Percentiles rank a stretch among this genome's conserved stretches.
Conservation (phyloP, 495 filamentous ascomycete genomes). For the Tuber calosporum region DNA sequence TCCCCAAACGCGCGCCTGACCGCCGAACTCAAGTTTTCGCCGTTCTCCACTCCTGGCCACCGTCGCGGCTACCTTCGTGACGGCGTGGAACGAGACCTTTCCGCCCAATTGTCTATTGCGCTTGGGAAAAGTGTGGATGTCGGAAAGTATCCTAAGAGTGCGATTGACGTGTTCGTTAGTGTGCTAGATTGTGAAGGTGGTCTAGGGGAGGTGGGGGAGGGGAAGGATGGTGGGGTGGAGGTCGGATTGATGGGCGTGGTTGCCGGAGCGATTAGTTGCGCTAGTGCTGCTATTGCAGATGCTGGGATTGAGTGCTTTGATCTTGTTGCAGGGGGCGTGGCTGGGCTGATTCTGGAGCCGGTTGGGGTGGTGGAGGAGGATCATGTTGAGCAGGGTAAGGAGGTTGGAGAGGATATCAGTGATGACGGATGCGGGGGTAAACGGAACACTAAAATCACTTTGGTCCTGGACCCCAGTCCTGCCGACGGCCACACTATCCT, state of each 20-base stretch:
- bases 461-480: conserved; percentile 78
- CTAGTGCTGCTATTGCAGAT: conserved; percentile 90
- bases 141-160: conserved; percentile 93
- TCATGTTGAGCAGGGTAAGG: neutral
- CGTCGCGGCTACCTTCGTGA: conserved; percentile 84
- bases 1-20: conserved; percentile 83
- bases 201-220: conserved; percentile 45
- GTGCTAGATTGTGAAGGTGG: conserved; percentile 74
- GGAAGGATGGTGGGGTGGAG: conserved; percentile 58
- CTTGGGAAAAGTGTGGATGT: conserved; percentile 82
- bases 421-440: conserved; percentile 22
- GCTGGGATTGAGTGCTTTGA: conserved; percentile 95
- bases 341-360: conserved; percentile 51
- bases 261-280: conserved; percentile 85
- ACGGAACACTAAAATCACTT: conserved; percentile 38
- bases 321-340: conserved; percentile 79
- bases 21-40: conserved; percentile 90
- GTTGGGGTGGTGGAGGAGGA: conserved; percentile 44
- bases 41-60: conserved; percentile 70
- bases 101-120: conserved; percentile 83
- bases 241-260: conserved; percentile 86
- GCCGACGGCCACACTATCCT: conserved; percentile 62
- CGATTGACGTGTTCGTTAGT: conserved; percentile 83
- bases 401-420: conserved; percentile 25
- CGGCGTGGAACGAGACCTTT: conserved; percentile 76